phyloP scores from a whole-genome alignment of 176 grass and related monocot genomes.

The Poa pratensis region DNA sequence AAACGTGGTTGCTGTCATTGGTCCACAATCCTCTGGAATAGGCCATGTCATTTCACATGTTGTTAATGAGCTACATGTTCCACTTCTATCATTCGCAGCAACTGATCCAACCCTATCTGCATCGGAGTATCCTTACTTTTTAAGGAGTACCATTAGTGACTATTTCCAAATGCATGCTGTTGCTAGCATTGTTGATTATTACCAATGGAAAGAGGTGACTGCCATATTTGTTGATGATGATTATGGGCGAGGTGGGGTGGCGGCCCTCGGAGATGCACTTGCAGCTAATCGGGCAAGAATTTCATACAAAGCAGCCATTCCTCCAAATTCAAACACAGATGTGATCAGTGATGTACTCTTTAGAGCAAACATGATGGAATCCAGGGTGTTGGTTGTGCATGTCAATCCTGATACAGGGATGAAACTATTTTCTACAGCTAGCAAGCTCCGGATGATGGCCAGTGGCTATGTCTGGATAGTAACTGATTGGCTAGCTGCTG shows the following conservation, averaged over 20 bases:
- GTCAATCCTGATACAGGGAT: constrained; percentile 83
- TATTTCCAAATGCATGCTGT: constrained; percentile 85
- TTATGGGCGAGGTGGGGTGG: constrained; percentile 71
- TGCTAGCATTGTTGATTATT: constrained; percentile 75
- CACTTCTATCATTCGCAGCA: constrained; percentile 75
- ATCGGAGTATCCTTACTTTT: constrained; percentile 77
- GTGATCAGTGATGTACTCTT: constrained; percentile 58
- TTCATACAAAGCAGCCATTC: constrained; percentile 77
- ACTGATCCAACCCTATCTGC: constrained; percentile 78
- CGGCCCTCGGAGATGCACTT: constrained; percentile 69
- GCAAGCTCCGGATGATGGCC: constrained; percentile 61
- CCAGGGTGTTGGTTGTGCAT: constrained; percentile 77
- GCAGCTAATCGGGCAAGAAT: constrained; percentile 57
- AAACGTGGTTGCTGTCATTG: constrained; percentile 71
- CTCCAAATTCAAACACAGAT: constrained; percentile 54
- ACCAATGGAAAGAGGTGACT: constrained; percentile 74
- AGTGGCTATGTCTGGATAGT: constrained; percentile 88
- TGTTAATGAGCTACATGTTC: constrained; percentile 74
- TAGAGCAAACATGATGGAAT: constrained; percentile 82
- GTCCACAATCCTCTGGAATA: constrained; percentile 77
- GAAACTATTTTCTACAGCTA: constrained; percentile 65
- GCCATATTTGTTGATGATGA: constrained; percentile 87
- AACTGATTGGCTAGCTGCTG: constrained; percentile 84
- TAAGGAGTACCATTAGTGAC: constrained; percentile 70
- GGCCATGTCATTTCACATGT: constrained; percentile 77